Conservation (phyloP, 257 asterid species). For the Verbascum thapsus region DNA sequence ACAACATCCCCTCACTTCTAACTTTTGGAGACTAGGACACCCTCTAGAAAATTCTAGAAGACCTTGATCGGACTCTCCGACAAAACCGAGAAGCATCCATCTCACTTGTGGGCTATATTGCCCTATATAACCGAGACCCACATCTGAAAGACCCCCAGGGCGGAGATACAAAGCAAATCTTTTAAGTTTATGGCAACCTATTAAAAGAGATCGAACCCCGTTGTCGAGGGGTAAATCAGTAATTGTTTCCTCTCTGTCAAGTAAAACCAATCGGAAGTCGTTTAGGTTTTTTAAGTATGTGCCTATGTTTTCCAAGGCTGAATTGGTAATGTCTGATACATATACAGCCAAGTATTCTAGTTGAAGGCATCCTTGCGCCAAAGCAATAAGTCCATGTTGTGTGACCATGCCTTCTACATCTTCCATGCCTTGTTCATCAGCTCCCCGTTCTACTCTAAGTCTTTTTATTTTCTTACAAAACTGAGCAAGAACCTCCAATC, state of each 20-base stretch:
- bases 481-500: slow-evolving; percentile 59
- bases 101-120: slow-evolving; percentile 52
- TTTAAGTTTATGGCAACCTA: slow-evolving; percentile 49
- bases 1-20: slow-evolving; percentile 64
- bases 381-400: slow-evolving; percentile 58
- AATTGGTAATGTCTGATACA: slow-evolving; percentile 65
- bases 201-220: slow-evolving; percentile 59
- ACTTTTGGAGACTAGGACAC: slow-evolving; percentile 59
- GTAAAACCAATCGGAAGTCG: slow-evolving; percentile 68
- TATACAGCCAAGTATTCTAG: slow-evolving; percentile 68
- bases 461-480: slow-evolving; percentile 54
- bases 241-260: slow-evolving; percentile 54
- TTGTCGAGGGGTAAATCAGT: slow-evolving; percentile 71
- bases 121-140: slow-evolving; percentile 65
- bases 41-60: slow-evolving; percentile 61
- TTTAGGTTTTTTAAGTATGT: slow-evolving; percentile 43
- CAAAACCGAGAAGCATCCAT: slow-evolving; percentile 72
- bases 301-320: slow-evolving; percentile 48
- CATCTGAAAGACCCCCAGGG: slow-evolving; percentile 58
- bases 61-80: slow-evolving; percentile 65
- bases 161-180: slow-evolving; percentile 69
- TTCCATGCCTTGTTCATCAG: slow-evolving; percentile 63
- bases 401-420: slow-evolving; percentile 69
- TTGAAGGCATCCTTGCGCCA: slow-evolving; percentile 60
- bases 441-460: slow-evolving; percentile 71